phyloP scores from a whole-genome alignment of 192 early-diverging fungal species.

The Allomyces arbusculus region DNA sequence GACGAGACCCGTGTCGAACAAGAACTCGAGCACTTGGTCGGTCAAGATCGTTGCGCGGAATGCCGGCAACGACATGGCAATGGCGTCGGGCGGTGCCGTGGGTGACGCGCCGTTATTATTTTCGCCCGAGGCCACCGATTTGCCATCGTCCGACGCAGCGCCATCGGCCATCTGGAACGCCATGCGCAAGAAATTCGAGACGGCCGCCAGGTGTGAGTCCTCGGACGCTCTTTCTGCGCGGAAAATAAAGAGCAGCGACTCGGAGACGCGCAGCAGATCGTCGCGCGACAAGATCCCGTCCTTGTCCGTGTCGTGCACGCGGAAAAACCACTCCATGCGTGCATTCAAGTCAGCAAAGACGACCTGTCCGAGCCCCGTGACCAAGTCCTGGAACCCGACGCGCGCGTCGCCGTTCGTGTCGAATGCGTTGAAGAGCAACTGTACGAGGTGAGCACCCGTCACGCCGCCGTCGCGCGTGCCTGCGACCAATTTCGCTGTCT shows the following conservation, averaged over 20 bases:
- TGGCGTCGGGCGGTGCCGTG: background rate
- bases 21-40: background rate
- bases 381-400: slow-evolving; percentile 58
- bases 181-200: slow-evolving; percentile 37
- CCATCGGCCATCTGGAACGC: slow-evolving; percentile 32
- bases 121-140: too few relatives aligned
- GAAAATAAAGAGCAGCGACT: slow-evolving; percentile 64
- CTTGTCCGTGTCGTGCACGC: slow-evolving; percentile 49
- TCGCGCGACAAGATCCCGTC: slow-evolving; percentile 44
- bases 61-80: background rate
- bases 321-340: slow-evolving; percentile 61
- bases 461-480: slow-evolving; percentile 2
- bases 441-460: slow-evolving; percentile 16
- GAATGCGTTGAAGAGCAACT: slow-evolving; percentile 26
- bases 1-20: background rate
- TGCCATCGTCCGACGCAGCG: too few relatives aligned
- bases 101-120: too few relatives aligned
- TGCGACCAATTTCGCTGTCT: slow-evolving; percentile 3
- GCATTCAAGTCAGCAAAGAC: slow-evolving; percentile 58
- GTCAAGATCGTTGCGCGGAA: background rate
- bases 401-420: slow-evolving; percentile 24
- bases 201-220: slow-evolving; percentile 30
- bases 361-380: slow-evolving; percentile 52
- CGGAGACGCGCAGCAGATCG: slow-evolving; percentile 65
- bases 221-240: slow-evolving; percentile 20